Base-by-base conservation (phyloP, 192 early-diverging fungal genomes). In the Geranomyces michiganensis region DNA sequence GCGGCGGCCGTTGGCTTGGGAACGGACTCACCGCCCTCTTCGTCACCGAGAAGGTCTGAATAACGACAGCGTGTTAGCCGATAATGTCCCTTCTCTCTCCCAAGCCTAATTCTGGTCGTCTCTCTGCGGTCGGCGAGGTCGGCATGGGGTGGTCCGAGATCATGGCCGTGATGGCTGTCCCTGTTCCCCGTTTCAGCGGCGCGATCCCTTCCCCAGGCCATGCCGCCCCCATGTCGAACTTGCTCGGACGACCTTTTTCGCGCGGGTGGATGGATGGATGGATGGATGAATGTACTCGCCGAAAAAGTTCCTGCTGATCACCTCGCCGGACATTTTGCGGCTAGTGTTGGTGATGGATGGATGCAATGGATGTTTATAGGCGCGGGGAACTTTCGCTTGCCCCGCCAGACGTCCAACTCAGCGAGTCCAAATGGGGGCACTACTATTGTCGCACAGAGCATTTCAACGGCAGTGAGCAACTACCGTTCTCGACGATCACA, bases 41-140 rank as follows among this genome's bases (percentile, higher is more conserved):
- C 75, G 70, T 79, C 78, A 19, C 68, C 78, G 66, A 79, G 78
- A 36, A 79, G 74, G 26, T 72, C 71, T 71, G 43, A 0, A 61
- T 53, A 33, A 47, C 19, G 29, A 60, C 59, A 36, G 41, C 36
- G 21, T 15, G 44, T 19, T 15, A 41, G 36, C 36, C 36, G 36
- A 7, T 7, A 3, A 41, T 41, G 12, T 21, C 27, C 10, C 30
- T n/a, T 56, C 30, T 53, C 15, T 17, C 19, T 24, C 26, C 67
- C 5, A 51, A 13, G n/a, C 15, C 22, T 12, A 36, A 56, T 68
- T 49, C 53, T 56, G 27, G 17, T 46, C 22, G n/a, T n/a, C 36
- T 10, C 36, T 3, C 3, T 41, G 36, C 36, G 36, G 36, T 41
- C 10, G 36, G 41, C 58, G 43, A 56, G 29, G 29, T 24, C 19